Evolutionary conservation across 2,329 filamentous ascomycete species (phyloP).

Genomic region (Camillea tinctor): DNA sequence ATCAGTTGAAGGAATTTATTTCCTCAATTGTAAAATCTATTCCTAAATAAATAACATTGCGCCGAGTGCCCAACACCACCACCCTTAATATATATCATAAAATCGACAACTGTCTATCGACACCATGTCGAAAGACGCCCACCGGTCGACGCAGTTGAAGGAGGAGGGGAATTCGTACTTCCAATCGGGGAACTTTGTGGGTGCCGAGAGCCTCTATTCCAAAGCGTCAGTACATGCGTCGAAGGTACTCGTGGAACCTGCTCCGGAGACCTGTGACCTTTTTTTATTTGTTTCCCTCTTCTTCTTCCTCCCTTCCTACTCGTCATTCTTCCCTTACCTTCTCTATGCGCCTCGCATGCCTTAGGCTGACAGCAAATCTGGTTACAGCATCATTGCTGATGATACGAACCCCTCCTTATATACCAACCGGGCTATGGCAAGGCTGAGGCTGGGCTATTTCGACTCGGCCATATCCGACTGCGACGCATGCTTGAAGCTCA

Average conservation of each 20-base stretch:
- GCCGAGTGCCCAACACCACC: too few relatives aligned
- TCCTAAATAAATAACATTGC: too few relatives aligned
- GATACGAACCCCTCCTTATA: conserved; percentile 76
- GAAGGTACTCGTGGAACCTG: not conserved
- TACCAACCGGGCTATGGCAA: conserved; percentile 84
- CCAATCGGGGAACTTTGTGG: conserved; percentile 60
- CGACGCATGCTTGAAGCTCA: conserved; percentile 67
- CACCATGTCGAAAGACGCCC: conserved; percentile 23
- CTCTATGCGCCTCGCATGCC: not conserved
- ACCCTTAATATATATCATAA: not conserved
- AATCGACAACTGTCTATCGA: too few relatives aligned
- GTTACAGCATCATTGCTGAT: conserved; percentile 69
- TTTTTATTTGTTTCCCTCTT: too few relatives aligned
- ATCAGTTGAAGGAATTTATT: too few relatives aligned
- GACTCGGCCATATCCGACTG: conserved; percentile 77
- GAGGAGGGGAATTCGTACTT: conserved; percentile 65
- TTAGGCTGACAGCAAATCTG: not conserved
- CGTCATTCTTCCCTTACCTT: not conserved
- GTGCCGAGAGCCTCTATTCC: conserved; percentile 69
- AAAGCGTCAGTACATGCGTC: conserved; percentile 57
- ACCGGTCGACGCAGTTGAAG: conserved; percentile 45
- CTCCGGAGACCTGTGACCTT: too few relatives aligned
- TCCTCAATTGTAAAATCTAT: too few relatives aligned
- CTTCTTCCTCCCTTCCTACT: too few relatives aligned
- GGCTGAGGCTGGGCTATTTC: conserved; percentile 72